Percentiles rank a stretch among this genome's conserved stretches.
Evolutionary conservation across 768 basidiomycete genomes (phyloP).

Genomic region (Hemileccinum rubropunctum): DNA sequence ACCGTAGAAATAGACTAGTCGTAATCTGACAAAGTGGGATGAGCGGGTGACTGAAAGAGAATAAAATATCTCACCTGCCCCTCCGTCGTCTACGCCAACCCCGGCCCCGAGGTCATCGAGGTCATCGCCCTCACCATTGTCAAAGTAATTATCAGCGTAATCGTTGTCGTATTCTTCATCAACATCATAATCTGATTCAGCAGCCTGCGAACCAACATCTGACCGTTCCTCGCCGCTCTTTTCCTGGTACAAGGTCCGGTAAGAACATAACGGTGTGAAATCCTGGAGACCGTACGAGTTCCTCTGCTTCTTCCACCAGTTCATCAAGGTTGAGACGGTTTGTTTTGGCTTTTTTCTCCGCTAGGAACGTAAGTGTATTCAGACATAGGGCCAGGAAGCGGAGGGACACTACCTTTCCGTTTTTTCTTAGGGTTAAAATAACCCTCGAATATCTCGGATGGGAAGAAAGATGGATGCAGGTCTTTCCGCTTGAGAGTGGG

Average conservation of each 20-base stretch:
- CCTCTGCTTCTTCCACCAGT: conserved; percentile 62
- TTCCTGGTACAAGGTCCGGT: conserved; percentile 39
- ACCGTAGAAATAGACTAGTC: conserved; percentile 20
- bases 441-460: conserved; percentile 67
- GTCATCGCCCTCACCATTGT: conserved; percentile 84
- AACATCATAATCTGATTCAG: conserved; percentile 76
- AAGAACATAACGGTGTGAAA: background rate
- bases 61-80: conserved; percentile 41
- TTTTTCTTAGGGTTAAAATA: conserved; percentile 78
- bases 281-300: conserved; percentile 37
- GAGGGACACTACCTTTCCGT: conserved; percentile 39
- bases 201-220: conserved; percentile 62
- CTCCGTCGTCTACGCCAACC: conserved; percentile 62
- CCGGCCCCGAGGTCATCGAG: conserved; percentile 74
- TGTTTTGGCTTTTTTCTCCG: conserved; percentile 34
- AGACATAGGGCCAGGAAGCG: background rate
- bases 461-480: conserved; percentile 75
- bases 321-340: conserved; percentile 63
- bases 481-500: conserved; percentile 69
- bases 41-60: background rate
- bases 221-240: conserved; percentile 72
- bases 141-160: conserved; percentile 89
- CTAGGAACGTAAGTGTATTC: conserved; percentile 3
- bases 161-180: conserved; percentile 92
- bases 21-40: conserved; percentile 16